These are phyloP conservation scores for Akebia trifoliata DNA, from an alignment of 164 flowering plant genomes.

Conservation along the genomic window DNA sequence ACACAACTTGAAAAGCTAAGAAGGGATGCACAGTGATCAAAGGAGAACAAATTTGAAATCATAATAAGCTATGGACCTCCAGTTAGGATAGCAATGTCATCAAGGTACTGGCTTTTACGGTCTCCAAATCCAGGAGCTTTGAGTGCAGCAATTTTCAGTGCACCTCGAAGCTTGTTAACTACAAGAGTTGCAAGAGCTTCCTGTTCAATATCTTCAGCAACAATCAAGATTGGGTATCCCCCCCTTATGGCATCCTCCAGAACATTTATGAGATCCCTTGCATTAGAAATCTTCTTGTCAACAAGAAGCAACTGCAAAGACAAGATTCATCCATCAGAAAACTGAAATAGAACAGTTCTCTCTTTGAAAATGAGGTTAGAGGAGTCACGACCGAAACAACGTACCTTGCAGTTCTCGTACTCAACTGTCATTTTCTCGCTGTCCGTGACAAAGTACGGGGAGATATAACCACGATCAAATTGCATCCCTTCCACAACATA, in stretches of 20 bases:
- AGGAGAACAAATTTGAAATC: neutral
- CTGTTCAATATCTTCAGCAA: conserved; percentile 97
- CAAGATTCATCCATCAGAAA: conserved; percentile 4
- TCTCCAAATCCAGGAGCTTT: conserved; percentile 99
- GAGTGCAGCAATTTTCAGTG: conserved; percentile 90
- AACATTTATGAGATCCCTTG: conserved; percentile 76
- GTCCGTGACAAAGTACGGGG: conserved; percentile 98
- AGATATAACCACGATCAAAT: conserved; percentile 93
- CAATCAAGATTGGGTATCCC: conserved; percentile 72
- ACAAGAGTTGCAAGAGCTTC: conserved; percentile 99
- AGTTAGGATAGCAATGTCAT: conserved; percentile 91
- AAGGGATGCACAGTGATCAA: neutral
- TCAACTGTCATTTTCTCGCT: conserved; percentile 94
- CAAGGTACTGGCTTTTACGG: conserved; percentile 91
- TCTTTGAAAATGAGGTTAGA: too few relatives aligned
- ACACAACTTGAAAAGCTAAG: too few relatives aligned
- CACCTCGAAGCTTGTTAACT: conserved; percentile 89
- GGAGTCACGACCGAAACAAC: too few relatives aligned
- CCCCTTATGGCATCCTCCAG: conserved; percentile 88
- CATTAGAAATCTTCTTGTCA: conserved; percentile 93
- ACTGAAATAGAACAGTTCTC: too few relatives aligned
- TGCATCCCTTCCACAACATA: conserved; percentile 99
- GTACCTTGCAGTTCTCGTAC: conserved; percentile 94
- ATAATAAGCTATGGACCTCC: conserved; percentile 55
- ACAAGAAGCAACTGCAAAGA: conserved; percentile 81